Percentiles rank a stretch among this genome's conserved stretches.
These are phyloP conservation scores for Agrocybe chaxingu DNA, from an alignment of 768 basidiomycete species.

Conservation along the genomic window DNA sequence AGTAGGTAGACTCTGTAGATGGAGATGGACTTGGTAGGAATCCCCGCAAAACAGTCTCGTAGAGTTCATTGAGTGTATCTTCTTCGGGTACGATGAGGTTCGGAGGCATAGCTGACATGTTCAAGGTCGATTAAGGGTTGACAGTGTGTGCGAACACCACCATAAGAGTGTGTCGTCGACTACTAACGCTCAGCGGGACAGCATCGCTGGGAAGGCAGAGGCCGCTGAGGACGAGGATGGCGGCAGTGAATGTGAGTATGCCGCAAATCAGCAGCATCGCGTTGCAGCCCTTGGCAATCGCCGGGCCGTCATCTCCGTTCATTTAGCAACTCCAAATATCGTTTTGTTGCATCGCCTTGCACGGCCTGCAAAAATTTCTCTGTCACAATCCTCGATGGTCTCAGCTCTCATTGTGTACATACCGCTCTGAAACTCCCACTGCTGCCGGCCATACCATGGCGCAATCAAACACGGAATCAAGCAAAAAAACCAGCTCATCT, in stretches of 20 bases:
- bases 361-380: no score
- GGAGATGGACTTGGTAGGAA: constrained; percentile 10
- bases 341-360: no score
- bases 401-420: no score
- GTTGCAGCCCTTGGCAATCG: background rate
- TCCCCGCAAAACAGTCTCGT: constrained; percentile 15
- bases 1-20: constrained; percentile 8
- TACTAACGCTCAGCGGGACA: no score
- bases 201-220: no score
- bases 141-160: no score
- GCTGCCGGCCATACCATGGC: constrained; percentile 1
- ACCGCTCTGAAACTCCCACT: background rate
- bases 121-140: no score
- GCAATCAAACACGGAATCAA: constrained; percentile 9
- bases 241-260: no score
- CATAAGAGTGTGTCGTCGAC: no score
- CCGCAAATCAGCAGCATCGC: no score
- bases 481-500: constrained; percentile 51
- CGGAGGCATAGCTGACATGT: constrained; percentile 8
- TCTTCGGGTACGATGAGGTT: constrained; percentile 8
- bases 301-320: background rate
- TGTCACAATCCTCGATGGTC: no score
- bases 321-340: background rate
- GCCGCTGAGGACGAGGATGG: no score
- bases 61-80: constrained; percentile 18